Conservation (phyloP, 2,329 filamentous ascomycete species). For the Diaporthe australafricana region DNA sequence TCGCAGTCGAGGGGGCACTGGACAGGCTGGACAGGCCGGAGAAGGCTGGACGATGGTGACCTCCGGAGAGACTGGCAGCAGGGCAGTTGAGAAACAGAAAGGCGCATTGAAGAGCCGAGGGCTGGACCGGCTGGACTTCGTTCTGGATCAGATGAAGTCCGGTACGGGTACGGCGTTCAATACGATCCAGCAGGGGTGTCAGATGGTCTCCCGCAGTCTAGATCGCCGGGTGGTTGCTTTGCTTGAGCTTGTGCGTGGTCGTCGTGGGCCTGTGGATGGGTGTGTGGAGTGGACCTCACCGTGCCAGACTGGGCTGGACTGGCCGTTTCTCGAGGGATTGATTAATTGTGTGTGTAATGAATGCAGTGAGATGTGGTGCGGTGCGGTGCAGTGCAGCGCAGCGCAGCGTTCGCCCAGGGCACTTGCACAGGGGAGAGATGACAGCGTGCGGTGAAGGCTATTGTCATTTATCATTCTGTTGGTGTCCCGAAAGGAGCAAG, state of each 20-base stretch:
- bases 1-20: not conserved
- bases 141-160: constrained; percentile 17
- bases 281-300: constrained; percentile 1
- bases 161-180: constrained; percentile 4
- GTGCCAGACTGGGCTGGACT: not conserved
- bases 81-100: constrained; percentile 1
- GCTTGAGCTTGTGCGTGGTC: constrained; percentile 22
- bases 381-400: not conserved
- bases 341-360: not conserved
- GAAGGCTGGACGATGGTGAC: not conserved
- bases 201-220: constrained; percentile 32
- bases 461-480: constrained; percentile 14
- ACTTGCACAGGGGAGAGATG: too few relatives aligned
- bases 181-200: constrained; percentile 22
- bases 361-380: not conserved
- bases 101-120: constrained; percentile 25
- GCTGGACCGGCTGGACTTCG: not conserved
- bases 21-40: not conserved
- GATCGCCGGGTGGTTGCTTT: constrained; percentile 22
- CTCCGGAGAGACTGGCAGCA: too few relatives aligned
- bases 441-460: not conserved
- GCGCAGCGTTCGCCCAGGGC: too few relatives aligned
- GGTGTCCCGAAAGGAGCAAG: constrained; percentile 14
- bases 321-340: constrained; percentile 15
- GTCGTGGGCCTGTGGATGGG: constrained; percentile 2